Conservation (phyloP, 805 yeast genomes). For the Debaryomyces tyrocola region DNA sequence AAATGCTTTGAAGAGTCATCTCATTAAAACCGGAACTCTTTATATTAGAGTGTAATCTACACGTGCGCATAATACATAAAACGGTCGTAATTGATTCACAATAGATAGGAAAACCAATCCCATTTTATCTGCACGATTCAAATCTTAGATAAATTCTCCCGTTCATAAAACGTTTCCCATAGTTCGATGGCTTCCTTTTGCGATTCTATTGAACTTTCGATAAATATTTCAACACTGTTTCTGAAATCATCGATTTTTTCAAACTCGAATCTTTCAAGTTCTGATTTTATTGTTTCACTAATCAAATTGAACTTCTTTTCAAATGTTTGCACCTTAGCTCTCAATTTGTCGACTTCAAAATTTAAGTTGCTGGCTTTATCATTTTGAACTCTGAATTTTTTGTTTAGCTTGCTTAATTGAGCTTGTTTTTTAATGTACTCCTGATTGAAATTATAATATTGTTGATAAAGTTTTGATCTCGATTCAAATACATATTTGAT, state of each 20-base stretch:
- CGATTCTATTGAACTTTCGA: constrained; percentile 87
- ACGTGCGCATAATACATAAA: background rate
- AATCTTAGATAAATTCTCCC: constrained; percentile 25
- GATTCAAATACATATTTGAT: constrained; percentile 72
- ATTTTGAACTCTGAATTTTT: constrained; percentile 48
- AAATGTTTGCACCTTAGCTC: constrained; percentile 51
- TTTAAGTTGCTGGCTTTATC: constrained; percentile 63
- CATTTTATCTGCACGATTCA: constrained; percentile 4
- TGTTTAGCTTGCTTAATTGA: constrained; percentile 42
- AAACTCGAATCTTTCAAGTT: constrained; percentile 66
- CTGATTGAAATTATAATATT: constrained; percentile 43
- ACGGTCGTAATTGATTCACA: background rate
- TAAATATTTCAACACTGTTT: constrained; percentile 82
- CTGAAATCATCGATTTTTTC: constrained; percentile 83
- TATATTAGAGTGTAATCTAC: background rate
- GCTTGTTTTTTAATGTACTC: constrained; percentile 48
- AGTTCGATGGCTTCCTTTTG: constrained; percentile 88
- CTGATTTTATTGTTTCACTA: constrained; percentile 64
- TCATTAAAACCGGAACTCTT: background rate
- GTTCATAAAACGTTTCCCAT: constrained; percentile 86
- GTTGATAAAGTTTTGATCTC: constrained; percentile 56
- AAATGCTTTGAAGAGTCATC: background rate
- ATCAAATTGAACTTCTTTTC: constrained; percentile 64
- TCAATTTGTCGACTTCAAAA: constrained; percentile 57
- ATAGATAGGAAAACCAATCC: background rate